phyloP scores from a whole-genome alignment of 2,329 filamentous ascomycete genomes.

The Trichoderma sp. region DNA sequence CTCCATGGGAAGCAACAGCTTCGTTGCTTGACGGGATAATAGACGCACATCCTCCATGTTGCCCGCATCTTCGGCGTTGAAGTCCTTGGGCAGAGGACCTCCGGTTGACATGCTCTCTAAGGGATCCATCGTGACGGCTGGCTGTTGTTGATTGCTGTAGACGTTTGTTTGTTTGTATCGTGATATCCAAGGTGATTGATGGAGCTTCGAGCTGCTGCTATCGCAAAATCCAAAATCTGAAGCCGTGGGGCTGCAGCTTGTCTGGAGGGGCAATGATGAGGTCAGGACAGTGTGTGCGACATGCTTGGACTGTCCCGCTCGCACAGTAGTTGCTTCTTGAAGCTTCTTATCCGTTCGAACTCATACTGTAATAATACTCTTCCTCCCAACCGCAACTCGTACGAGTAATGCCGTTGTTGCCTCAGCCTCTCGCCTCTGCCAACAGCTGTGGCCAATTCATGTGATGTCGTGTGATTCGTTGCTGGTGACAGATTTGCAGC shows the following conservation, averaged over 20 bases:
- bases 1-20: not conserved
- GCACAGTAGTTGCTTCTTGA: not conserved
- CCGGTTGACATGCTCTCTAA: slow-evolving; percentile 43
- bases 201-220: not conserved
- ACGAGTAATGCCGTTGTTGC: not conserved
- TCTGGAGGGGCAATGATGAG: slow-evolving; percentile 29
- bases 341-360: not conserved
- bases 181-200: not conserved
- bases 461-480: not conserved
- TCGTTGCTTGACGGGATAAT: slow-evolving; percentile 1
- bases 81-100: slow-evolving; percentile 53
- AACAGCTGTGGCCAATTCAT: no score
- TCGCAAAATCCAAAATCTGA: slow-evolving; percentile 30
- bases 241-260: slow-evolving; percentile 20
- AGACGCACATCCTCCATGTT: slow-evolving; percentile 60
- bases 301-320: not conserved
- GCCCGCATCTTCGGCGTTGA: slow-evolving; percentile 59
- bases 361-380: no score
- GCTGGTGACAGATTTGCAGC: not conserved
- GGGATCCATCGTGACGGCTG: slow-evolving; percentile 42
- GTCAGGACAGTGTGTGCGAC: slow-evolving; percentile 26
- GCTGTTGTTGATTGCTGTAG: not conserved
- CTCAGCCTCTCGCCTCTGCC: not conserved
- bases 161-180: not conserved
- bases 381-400: not conserved